Conservation (phyloP, 495 filamentous ascomycete genomes). For the Pyrenopolyporus hunteri region DNA sequence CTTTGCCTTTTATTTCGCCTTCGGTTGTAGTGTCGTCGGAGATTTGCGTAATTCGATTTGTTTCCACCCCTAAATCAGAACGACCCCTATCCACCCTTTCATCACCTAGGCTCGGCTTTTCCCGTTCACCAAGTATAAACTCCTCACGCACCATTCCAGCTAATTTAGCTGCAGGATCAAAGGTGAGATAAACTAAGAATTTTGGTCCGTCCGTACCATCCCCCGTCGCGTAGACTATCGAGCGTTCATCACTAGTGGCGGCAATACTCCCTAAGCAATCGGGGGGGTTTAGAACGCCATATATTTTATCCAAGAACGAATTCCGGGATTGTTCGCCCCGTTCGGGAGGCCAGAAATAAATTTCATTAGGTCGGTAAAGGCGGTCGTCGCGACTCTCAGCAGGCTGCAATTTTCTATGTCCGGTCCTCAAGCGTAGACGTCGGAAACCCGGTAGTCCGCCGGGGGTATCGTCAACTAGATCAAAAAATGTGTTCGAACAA, state of each 20-base stretch:
- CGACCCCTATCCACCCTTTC: not conserved
- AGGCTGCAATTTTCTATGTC: constrained; percentile 44
- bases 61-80: not conserved
- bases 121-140: constrained; percentile 34
- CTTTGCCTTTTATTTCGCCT: constrained; percentile 9
- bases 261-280: constrained; percentile 54
- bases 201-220: constrained; percentile 46
- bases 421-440: constrained; percentile 60
- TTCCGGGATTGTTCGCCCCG: constrained; percentile 42
- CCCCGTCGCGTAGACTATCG: constrained; percentile 61
- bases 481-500: constrained; percentile 64
- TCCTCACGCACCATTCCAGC: constrained; percentile 48
- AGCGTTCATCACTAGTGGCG: constrained; percentile 66
- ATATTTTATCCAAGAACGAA: constrained; percentile 52
- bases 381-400: no score
- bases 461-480: constrained; percentile 65
- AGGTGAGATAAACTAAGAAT: constrained; percentile 66
- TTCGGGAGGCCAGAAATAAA: constrained; percentile 66
- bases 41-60: not conserved
- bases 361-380: constrained; percentile 58
- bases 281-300: constrained; percentile 63
- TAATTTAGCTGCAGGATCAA: constrained; percentile 59
- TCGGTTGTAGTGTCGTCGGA: not conserved
- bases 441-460: constrained; percentile 42
- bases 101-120: not conserved